Evolutionary conservation across 2,329 filamentous ascomycete genomes (phyloP).

Genomic region (Scytalidium lignicola): DNA sequence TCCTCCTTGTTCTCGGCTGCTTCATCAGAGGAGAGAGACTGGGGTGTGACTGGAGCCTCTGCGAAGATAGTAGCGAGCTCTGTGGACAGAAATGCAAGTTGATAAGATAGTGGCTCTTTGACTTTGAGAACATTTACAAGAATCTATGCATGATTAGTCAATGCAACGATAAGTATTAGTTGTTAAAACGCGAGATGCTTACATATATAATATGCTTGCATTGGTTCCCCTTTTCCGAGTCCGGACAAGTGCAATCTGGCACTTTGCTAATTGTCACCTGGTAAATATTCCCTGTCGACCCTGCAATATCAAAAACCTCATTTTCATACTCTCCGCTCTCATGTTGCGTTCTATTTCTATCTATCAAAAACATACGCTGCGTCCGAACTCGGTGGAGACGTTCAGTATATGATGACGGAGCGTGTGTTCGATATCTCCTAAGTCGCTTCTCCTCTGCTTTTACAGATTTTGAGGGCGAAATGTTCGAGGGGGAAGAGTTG

Average conservation of each 20-base stretch:
- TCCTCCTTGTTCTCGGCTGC: slow-evolving; percentile 31
- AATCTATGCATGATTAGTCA: slow-evolving; percentile 31
- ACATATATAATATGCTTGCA: slow-evolving; percentile 62
- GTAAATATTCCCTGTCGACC: slow-evolving; percentile 59
- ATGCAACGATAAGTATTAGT: not conserved
- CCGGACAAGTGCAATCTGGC: slow-evolving; percentile 51
- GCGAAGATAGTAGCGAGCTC: slow-evolving; percentile 53
- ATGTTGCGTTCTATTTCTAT: slow-evolving; percentile 31
- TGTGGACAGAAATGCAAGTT: slow-evolving; percentile 52
- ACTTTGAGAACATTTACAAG: slow-evolving; percentile 54
- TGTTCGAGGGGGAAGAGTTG: slow-evolving; percentile 1
- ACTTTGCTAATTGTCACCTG: slow-evolving; percentile 46
- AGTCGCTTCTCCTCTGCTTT: slow-evolving; percentile 32
- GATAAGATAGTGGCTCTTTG: slow-evolving; percentile 49
- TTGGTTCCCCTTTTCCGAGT: slow-evolving; percentile 47
- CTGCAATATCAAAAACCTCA: slow-evolving; percentile 52
- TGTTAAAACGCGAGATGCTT: slow-evolving; percentile 14
- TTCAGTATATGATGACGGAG: slow-evolving; percentile 40
- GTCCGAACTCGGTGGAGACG: slow-evolving; percentile 42
- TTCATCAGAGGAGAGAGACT: slow-evolving; percentile 27
- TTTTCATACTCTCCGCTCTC: slow-evolving; percentile 33
- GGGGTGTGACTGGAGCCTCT: slow-evolving; percentile 43
- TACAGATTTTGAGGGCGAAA: not conserved
- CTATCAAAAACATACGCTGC: slow-evolving; percentile 54
- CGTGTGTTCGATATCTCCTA: slow-evolving; percentile 33